Base-by-base conservation (phyloP, 2,329 filamentous ascomycete species). In the Coniochaeta ligniaria region DNA sequence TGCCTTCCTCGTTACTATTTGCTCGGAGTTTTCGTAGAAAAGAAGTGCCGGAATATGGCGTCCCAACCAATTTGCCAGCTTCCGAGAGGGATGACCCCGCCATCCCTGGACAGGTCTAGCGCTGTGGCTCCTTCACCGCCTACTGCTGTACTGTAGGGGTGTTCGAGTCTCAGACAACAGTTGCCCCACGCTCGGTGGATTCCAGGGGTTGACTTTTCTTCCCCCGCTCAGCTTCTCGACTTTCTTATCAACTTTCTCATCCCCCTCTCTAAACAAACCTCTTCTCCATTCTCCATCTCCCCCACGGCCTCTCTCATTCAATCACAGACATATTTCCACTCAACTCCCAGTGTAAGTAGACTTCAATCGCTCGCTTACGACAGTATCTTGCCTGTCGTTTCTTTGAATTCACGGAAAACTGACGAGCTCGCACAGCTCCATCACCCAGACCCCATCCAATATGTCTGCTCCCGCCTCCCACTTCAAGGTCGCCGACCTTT, bases 401-500 rank as follows among this genome's bases (percentile, higher is more conserved):
- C 35, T 12, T n/a, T 41, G 38, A 24, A 47, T 24, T 26, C 16
- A 41, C 43, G 4, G 43, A 47, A 47, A 26, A 17, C 43, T 47
- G 43, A 47, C 43, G 20, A 47, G 43, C 20, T 12, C 43, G 43
- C 43, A 26, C 41, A 24, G 20, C 11, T 26, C 9, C 24, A 26
- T 26, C 22, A 22, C 43, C n/a, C 24, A 26, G 20, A 20, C 6
- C 17, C n/a, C 3, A 20, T 60, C 63, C 73, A 81, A 68, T 70
- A 87, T 87, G 84, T 77, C 83, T 84, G 90, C 91, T 73, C 92
- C 92, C 80, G 92, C 92, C 75, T 81, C 88, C 79, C 94, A 91
- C 81, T 96, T 92, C 89, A 96, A 97, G 91, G 94, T 99, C 82
- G 92, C 94, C 75, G 95, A 98, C 86, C 90, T 98, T 78, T 91